Percentiles rank a stretch among this genome's conserved stretches.
Conservation (phyloP, 305 asterid species). For the Fraxinus sp. region DNA sequence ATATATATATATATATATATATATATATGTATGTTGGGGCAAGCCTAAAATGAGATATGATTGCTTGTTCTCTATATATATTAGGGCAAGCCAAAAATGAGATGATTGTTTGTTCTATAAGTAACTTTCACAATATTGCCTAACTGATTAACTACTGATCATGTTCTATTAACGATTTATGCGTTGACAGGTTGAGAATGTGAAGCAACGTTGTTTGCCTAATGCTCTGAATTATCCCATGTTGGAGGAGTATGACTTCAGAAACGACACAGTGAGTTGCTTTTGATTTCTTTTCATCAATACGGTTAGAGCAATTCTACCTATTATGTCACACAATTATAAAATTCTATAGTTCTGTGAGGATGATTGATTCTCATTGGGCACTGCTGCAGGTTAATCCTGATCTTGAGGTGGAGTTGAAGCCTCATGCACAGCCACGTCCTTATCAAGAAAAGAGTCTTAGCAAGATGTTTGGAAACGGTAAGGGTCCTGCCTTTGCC, state of each 20-base stretch:
- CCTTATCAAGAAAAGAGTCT: conserved; percentile 99
- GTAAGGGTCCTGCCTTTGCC: conserved; percentile 34
- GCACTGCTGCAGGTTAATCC: conserved; percentile 79
- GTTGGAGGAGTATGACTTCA: conserved; percentile 98
- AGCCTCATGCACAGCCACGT: conserved; percentile 94
- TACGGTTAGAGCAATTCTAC: conserved; percentile 9
- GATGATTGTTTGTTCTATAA: neutral
- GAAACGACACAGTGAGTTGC: conserved; percentile 82
- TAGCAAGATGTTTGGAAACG: conserved; percentile 98
- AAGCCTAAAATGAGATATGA: no score
- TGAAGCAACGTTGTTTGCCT: conserved; percentile 93
- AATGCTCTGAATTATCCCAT: conserved; percentile 91
- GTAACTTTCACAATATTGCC: neutral
- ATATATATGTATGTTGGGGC: no score
- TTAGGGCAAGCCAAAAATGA: neutral
- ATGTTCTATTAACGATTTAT: conserved; percentile 12
- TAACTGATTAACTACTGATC: neutral
- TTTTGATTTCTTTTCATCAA: neutral
- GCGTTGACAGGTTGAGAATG: conserved; percentile 78
- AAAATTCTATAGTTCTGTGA: neutral
- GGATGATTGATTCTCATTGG: conserved; percentile 19
- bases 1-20: no score
- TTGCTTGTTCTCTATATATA: no score
- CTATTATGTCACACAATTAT: neutral
- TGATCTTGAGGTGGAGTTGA: conserved; percentile 92